Evolutionary conservation across 2,329 filamentous ascomycete genomes (phyloP).

Genomic region (Fusarium longipes): DNA sequence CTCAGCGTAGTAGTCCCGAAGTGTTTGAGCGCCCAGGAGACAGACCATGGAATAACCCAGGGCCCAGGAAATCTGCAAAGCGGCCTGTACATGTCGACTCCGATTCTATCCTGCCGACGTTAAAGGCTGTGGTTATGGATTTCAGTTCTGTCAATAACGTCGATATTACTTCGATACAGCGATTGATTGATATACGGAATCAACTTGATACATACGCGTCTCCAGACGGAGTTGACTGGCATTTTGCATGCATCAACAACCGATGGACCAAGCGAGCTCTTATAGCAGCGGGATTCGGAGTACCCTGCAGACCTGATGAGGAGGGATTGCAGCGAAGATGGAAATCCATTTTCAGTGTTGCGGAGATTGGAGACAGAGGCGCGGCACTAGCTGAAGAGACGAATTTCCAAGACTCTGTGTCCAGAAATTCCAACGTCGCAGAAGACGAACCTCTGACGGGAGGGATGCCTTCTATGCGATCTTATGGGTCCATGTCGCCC

Average conservation of each 20-base stretch:
- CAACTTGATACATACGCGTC: conserved; percentile 87
- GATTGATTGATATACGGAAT: conserved; percentile 93
- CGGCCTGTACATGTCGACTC: conserved; percentile 44
- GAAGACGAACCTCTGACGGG: conserved; percentile 54
- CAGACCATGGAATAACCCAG: conserved; percentile 94
- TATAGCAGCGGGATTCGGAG: conserved; percentile 87
- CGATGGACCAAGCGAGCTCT: conserved; percentile 91
- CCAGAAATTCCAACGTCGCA: conserved; percentile 48
- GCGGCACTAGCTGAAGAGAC: conserved; percentile 74
- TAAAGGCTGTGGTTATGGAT: conserved; percentile 93
- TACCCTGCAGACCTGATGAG: conserved; percentile 66
- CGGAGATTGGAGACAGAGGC: conserved; percentile 79
- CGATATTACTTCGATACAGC: conserved; percentile 91
- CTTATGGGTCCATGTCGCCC: conserved; percentile 36
- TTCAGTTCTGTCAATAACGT: conserved; percentile 95
- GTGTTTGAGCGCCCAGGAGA: conserved; percentile 76
- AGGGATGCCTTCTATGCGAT: conserved; percentile 4
- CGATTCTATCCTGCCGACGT: conserved; percentile 69
- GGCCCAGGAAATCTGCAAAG: conserved; percentile 65
- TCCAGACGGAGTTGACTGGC: conserved; percentile 90
- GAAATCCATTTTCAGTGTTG: conserved; percentile 96
- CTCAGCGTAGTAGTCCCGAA: conserved; percentile 79
- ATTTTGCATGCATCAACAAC: conserved; percentile 93
- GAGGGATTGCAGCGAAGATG: conserved; percentile 71
- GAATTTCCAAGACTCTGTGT: conserved; percentile 56